Evolutionary conservation across 345 rosid genomes (phyloP).

Genomic region (Aethionema arabicum): DNA sequence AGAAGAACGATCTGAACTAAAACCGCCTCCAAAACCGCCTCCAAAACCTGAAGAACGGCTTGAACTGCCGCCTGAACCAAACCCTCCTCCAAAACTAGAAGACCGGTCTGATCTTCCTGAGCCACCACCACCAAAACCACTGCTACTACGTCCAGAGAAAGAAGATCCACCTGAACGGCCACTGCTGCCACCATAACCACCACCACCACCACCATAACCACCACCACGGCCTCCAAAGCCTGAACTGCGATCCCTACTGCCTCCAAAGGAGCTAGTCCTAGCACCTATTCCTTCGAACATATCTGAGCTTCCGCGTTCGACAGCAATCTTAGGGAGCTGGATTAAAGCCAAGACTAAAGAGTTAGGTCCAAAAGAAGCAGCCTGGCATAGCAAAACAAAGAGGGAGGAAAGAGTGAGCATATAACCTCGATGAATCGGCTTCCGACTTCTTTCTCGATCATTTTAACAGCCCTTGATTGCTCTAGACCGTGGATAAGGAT

Average conservation of each 20-base stretch:
- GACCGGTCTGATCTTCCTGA: constrained; percentile 41
- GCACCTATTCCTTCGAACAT: constrained; percentile 46
- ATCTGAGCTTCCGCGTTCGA: constrained; percentile 49
- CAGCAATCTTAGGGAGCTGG: constrained; percentile 65
- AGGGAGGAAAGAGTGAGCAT: background rate
- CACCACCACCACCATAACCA: constrained; percentile 29
- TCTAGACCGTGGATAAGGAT: constrained; percentile 71
- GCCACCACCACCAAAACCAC: constrained; percentile 36
- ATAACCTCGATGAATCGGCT: constrained; percentile 75
- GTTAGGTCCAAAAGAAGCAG: background rate
- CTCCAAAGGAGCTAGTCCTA: constrained; percentile 45
- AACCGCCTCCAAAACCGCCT: constrained; percentile 34
- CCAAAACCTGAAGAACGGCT: constrained; percentile 48
- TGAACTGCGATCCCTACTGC: constrained; percentile 46
- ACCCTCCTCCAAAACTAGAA: constrained; percentile 43
- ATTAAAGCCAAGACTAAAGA: background rate
- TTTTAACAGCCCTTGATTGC: constrained; percentile 60
- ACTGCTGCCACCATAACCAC: constrained; percentile 28
- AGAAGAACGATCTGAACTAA: constrained; percentile 44
- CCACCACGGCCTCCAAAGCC: constrained; percentile 51
- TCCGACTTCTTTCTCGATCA: constrained; percentile 85
- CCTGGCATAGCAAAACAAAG: background rate
- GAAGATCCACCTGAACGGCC: constrained; percentile 35
- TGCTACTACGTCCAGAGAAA: constrained; percentile 26
- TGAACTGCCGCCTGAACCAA: constrained; percentile 21